Conservation (phyloP, 2,329 filamentous ascomycete genomes). For the Rhynchosporium agropyri region DNA sequence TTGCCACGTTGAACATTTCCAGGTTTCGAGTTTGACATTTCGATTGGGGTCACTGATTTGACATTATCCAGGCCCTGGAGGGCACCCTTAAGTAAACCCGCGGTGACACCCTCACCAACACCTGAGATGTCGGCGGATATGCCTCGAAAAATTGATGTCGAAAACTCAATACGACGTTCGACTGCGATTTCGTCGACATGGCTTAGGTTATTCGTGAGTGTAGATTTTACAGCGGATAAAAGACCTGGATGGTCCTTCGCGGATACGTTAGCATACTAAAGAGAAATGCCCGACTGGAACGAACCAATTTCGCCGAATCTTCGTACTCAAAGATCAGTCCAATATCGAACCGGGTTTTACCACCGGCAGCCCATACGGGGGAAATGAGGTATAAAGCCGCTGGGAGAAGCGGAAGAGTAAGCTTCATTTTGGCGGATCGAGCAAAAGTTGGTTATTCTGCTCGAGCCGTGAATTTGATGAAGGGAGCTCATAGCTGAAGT, state of each 20-base stretch:
- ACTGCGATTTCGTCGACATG: neutral
- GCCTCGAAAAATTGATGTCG: slow-evolving; percentile 4
- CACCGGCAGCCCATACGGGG: neutral
- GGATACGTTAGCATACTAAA: neutral
- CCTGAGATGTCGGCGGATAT: neutral
- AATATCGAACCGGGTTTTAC: neutral
- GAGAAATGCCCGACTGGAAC: neutral
- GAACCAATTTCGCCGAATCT: neutral
- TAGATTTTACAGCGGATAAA: neutral
- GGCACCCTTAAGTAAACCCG: neutral
- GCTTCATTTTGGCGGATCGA: neutral
- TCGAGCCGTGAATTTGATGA: no score
- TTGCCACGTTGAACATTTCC: neutral
- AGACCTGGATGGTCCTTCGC: neutral
- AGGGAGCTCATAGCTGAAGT: no score
- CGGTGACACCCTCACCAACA: neutral
- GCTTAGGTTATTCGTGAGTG: neutral
- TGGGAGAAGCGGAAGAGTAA: neutral
- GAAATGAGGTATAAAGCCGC: neutral
- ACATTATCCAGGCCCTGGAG: neutral
- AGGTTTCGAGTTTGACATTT: no score
- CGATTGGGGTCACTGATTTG: neutral
- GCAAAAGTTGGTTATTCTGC: no score
- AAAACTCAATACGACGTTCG: neutral
- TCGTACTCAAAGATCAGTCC: slow-evolving; percentile 7